Base-by-base conservation (phyloP, 2,329 filamentous ascomycete genomes). In the Alternaria sp. region DNA sequence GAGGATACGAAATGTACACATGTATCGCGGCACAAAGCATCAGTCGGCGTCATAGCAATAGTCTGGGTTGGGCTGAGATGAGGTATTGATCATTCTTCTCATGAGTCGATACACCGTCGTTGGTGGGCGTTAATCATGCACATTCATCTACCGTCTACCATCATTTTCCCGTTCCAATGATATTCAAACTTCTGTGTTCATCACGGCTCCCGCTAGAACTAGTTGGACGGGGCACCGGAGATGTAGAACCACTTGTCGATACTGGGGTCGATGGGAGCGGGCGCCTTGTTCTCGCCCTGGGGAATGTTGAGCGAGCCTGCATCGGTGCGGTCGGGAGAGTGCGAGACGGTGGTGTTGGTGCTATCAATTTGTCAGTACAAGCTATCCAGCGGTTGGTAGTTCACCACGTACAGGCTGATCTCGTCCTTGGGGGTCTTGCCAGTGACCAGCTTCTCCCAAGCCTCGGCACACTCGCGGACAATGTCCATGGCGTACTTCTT, bases 231-330 rank as follows among this genome's bases (percentile, higher is more conserved):
- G 77, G 95, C 95, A 81, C 95, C 95, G 80, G 93, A 97, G 82
- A 99, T 99, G 88, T 98, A 99, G 90, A 99, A 99, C 95, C 95
- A 99, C 89, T 99, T 99, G 88, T 99, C 95, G 78, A 98, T 97
- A 81, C 90, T 96, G 78, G 88, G 86, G 78, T 99, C 95, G 73
- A 99, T 97, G 76, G 94, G 93, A 68, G 90, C 94, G 61, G 95
- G 88, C 55, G 86, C 79, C 58, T 96, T 84, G 75, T 96, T 89
- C 87, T 97, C 86, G 82, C 91, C 84, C 65, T 86, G 77, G 61
- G 93, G 92, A 69, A 99, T 88, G 76, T 87, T 88, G 65, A 96
- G 85, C 81, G 90, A 85, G 75, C 85, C 83, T 66, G 86, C 80
- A 65, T 88, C 84, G 74, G 91, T 85, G 73, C 89, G 90, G 82